These are phyloP conservation scores for Aspergillus novofumigatus DNA, from an alignment of 2,329 filamentous ascomycete species.

Conservation along the genomic window DNA sequence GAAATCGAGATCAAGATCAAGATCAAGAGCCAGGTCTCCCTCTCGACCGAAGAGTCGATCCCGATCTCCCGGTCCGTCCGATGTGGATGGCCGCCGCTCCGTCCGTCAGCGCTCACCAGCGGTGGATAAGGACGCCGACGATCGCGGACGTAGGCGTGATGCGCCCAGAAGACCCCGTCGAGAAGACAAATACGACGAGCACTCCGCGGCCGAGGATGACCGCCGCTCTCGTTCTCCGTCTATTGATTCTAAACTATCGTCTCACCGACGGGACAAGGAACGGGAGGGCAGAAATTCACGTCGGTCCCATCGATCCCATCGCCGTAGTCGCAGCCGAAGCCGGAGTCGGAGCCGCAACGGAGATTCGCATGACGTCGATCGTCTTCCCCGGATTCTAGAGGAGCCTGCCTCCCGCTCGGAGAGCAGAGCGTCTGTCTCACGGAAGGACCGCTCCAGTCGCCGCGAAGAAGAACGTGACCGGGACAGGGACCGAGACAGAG, in stretches of 20 bases:
- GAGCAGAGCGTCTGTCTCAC: slow-evolving; percentile 17
- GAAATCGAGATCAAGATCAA: slow-evolving; percentile 28
- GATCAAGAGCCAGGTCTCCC: slow-evolving; percentile 20
- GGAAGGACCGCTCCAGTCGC: slow-evolving; percentile 25
- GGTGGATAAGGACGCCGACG: slow-evolving; percentile 32
- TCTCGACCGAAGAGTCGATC: slow-evolving; percentile 29
- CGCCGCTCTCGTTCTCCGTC: slow-evolving; percentile 64
- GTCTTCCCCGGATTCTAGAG: slow-evolving; percentile 23
- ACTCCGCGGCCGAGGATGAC: slow-evolving; percentile 30
- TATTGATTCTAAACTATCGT: slow-evolving; percentile 54
- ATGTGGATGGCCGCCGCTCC: slow-evolving; percentile 47
- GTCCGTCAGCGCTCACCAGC: slow-evolving; percentile 49
- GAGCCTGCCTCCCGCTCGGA: slow-evolving; percentile 18
- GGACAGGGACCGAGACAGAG: slow-evolving; percentile 42
- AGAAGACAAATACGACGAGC: slow-evolving; percentile 46
- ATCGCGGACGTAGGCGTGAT: slow-evolving; percentile 26
- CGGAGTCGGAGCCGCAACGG: slow-evolving; percentile 22
- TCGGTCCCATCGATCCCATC: slow-evolving; percentile 48
- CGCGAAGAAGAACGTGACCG: slow-evolving; percentile 28
- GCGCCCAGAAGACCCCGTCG: slow-evolving; percentile 24
- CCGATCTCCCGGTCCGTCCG: slow-evolving; percentile 39
- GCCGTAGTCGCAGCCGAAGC: slow-evolving; percentile 37
- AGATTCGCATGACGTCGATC: slow-evolving; percentile 37
- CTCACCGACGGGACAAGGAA: slow-evolving; percentile 60
- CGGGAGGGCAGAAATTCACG: slow-evolving; percentile 44